These are phyloP conservation scores for Fonsecaea pugnacius DNA, from an alignment of 2,329 filamentous ascomycete species.

Conservation along the genomic window DNA sequence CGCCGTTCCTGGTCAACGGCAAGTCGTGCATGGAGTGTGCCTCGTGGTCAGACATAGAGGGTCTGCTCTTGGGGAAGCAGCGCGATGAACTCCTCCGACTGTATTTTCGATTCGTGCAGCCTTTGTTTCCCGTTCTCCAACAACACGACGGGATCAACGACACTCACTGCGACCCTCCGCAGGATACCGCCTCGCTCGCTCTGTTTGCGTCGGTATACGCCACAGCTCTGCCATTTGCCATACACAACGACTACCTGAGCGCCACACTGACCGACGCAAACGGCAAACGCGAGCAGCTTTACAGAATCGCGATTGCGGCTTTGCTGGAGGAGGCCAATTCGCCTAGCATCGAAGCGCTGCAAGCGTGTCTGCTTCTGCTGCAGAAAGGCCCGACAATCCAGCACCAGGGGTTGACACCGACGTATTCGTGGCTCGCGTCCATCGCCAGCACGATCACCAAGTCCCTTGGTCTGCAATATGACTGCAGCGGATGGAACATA, in stretches of 20 bases:
- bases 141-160: conserved; percentile 77
- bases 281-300: conserved; percentile 23
- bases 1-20: conserved; percentile 3
- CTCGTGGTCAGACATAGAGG: conserved; percentile 13
- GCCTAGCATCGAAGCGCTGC: conserved; percentile 58
- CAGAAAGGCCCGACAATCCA: conserved; percentile 22
- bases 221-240: conserved; percentile 81
- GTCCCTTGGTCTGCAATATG: conserved; percentile 54
- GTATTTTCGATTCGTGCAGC: conserved; percentile 80
- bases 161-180: conserved; percentile 64
- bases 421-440: conserved; percentile 52
- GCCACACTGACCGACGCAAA: conserved; percentile 34
- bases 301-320: conserved; percentile 23
- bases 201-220: conserved; percentile 78
- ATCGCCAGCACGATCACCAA: conserved; percentile 61
- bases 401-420: conserved; percentile 50
- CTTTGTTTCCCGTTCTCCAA: conserved; percentile 80
- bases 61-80: conserved; percentile 20
- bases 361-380: conserved; percentile 59
- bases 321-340: conserved; percentile 22
- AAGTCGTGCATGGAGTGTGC: not conserved
- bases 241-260: conserved; percentile 48
- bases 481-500: conserved; percentile 50
- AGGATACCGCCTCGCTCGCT: conserved; percentile 60
- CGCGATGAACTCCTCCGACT: conserved; percentile 45